Base-by-base conservation (phyloP, 176 grass and related monocot species). In the Cenchrus purpureus region DNA sequence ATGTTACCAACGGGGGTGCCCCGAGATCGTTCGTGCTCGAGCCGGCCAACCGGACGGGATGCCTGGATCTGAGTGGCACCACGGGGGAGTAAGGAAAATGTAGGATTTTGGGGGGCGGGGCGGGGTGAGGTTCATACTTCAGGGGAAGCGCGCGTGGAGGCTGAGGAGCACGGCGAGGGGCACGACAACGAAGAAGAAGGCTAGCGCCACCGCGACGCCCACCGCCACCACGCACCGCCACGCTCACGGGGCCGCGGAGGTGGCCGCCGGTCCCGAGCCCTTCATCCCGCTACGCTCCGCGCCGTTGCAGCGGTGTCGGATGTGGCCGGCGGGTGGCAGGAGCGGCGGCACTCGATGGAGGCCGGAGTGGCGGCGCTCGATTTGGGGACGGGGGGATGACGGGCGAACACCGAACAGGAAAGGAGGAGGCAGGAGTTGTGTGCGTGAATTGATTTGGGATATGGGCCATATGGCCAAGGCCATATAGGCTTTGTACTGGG, bases 121-220 rank as follows among this genome's bases (percentile, higher is more conserved):
- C 25, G 43, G 61, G 43, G 44, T 12, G 4, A 58, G 64, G 45
- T 49, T 87, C 86, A 17, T 20, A 94, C 92, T 79, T 19, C 85
- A 92, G 17, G 90, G 90, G 83, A 92, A 84, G 82, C 88, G 83
- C 79, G 74, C 49, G 81, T 95, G 90, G 76, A 89, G 85, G 16
- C 90, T 82, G 83, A 95, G 88, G 5, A 95, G 90, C 61, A 92
- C 89, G 65, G 89, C 87, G 64, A 90, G 86, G 20, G 89, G 86
- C 55, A 95, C 88, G 56, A 90, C 79, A 65, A 92, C 73, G 63
- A 86, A 87, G 90, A 87, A 88, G 80, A 91, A 74, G 2, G 90
- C 73, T 45, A 92, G 86, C 31, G 72, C 83, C 59, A 88, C 61
- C 17, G 76, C 86, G 6, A 87, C 60, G 12, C 70, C 77, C 52